phyloP scores from a whole-genome alignment of 2,329 filamentous ascomycete genomes.

The Stromatinia cepivora region DNA sequence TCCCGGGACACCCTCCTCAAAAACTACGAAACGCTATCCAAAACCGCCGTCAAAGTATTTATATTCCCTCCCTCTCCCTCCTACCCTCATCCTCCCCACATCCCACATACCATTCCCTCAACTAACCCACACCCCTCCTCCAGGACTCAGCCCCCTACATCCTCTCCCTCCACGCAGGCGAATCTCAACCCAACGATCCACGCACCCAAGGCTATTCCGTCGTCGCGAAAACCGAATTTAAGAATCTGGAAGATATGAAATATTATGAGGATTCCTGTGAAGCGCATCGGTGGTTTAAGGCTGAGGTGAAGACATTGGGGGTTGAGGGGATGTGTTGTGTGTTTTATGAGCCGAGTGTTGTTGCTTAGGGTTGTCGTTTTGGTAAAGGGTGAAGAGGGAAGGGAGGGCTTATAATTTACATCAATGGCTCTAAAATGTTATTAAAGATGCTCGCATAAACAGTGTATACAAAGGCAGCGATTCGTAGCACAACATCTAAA shows the following conservation, averaged over 20 bases:
- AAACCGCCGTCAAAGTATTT: constrained; percentile 47
- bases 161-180: constrained; percentile 49
- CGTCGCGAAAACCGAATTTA: constrained; percentile 54
- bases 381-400: no score
- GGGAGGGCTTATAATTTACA: neutral
- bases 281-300: constrained; percentile 53
- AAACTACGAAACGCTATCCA: constrained; percentile 39
- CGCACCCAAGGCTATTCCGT: constrained; percentile 57
- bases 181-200: constrained; percentile 48
- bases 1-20: constrained; percentile 47
- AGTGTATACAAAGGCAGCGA: neutral
- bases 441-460: neutral
- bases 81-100: constrained; percentile 37
- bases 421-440: neutral
- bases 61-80: neutral
- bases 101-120: constrained; percentile 55
- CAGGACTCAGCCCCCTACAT: constrained; percentile 62
- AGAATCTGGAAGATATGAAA: constrained; percentile 56
- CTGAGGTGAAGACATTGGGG: constrained; percentile 25
- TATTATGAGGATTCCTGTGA: constrained; percentile 59
- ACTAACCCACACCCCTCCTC: neutral
- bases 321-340: constrained; percentile 37
- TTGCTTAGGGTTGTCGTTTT: constrained; percentile 1
- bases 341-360: constrained; percentile 35
- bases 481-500: neutral